Base-by-base conservation (phyloP, 495 filamentous ascomycete species). In the Neurospora sp. region DNA sequence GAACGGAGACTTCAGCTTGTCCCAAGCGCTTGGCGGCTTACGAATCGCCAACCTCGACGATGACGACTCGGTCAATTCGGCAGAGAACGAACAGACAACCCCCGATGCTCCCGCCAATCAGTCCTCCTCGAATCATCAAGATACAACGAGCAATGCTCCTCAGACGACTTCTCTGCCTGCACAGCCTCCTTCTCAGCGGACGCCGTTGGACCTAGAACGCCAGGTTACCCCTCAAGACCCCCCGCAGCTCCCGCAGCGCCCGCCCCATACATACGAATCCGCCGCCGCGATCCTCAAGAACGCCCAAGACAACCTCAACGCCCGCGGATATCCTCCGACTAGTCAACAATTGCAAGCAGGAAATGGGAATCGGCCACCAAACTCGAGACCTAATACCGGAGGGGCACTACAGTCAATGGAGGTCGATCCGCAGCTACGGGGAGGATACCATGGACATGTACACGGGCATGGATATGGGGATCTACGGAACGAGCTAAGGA, bases 41-140 rank as follows among this genome's bases (percentile, higher is more conserved):
- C 92, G 96, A 76, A 98, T 98, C 78, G 96, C 96, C 74, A 99
- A 99, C 81, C 96, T 96, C 53, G 95, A 98, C 85, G 90, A 96
- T 81, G 87, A 88, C 68, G 89, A 91, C 40, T 85, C 91, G 48
- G 83, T 85, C 74, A 81, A 83, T 53, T 83, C 89, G n/a, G 83
- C 83, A 74, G 84, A 88, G 71, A 65, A 65, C 53, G 68, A 73
- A 27, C 78, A 76, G 69, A 74, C 78, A 69, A 78, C 82, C 59
- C 68, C 77, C 44, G 78, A 77, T 68, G 59, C 27, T 31, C 27
- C 27, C 27, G 27, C 27, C 27, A 31, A 31, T 31, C 27, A 31
- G 27, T 31, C 27, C 3, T 31, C 27, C 27, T 31, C 27, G 78
- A 70, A 69, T 41, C 70, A 41, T 72, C 41, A 40, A 10, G 53